Percentiles rank a stretch among this genome's conserved stretches.
phyloP scores from a whole-genome alignment of 2,329 filamentous ascomycete species.

The Daldinia eschscholtzii region DNA sequence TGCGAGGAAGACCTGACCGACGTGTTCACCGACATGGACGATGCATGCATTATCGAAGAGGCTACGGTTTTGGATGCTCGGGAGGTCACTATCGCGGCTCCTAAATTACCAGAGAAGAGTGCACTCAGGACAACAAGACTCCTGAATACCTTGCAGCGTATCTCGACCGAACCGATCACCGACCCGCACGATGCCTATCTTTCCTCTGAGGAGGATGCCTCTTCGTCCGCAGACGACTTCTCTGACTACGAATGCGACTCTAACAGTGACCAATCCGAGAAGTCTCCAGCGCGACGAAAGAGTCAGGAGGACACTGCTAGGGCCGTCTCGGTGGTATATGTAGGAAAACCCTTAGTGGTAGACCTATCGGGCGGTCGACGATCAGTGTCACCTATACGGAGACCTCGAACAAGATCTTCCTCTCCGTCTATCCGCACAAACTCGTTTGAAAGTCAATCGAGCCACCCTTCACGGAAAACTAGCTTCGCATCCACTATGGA shows the following conservation, averaged over 20 bases:
- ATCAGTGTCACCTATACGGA: conserved; percentile 59
- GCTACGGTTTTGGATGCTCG: conserved; percentile 48
- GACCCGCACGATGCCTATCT: conserved; percentile 72
- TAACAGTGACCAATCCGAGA: conserved; percentile 54
- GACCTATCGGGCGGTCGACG: conserved; percentile 60
- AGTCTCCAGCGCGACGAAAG: conserved; percentile 50
- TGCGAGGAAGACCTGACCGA: conserved; percentile 46
- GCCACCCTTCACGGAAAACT: conserved; percentile 59
- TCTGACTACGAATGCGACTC: conserved; percentile 68
- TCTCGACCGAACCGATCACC: conserved; percentile 53
- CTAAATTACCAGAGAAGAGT: conserved; percentile 65
- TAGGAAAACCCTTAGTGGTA: conserved; percentile 70
- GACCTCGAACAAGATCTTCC: conserved; percentile 48
- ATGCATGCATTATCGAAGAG: conserved; percentile 48
- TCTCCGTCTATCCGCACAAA: conserved; percentile 49
- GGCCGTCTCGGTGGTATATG: conserved; percentile 69
- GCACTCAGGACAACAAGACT: conserved; percentile 62
- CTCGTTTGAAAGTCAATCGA: conserved; percentile 37
- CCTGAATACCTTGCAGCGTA: conserved; percentile 57
- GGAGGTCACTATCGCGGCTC: conserved; percentile 52
- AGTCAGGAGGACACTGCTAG: conserved; percentile 69
- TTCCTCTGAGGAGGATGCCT: conserved; percentile 75
- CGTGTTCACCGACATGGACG: conserved; percentile 48
- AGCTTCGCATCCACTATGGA: conserved; percentile 54
- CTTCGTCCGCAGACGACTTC: conserved; percentile 71